These are phyloP conservation scores for Vaccinium vitisidaea DNA, from an alignment of 148 eudicot species.

Conservation along the genomic window DNA sequence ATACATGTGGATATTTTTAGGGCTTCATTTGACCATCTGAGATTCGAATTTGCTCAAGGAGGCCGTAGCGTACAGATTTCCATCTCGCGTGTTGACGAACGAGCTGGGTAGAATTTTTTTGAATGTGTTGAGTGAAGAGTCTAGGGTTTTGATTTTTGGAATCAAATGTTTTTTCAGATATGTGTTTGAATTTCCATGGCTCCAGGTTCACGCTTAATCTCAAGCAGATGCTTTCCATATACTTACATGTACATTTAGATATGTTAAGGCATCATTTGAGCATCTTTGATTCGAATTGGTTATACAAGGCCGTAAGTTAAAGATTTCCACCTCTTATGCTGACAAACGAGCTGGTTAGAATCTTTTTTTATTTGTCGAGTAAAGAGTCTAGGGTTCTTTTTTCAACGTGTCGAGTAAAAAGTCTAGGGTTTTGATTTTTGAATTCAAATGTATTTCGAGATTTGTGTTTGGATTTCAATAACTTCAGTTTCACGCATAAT, in stretches of 20 bases:
- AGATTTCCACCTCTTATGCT: too few species aligned
- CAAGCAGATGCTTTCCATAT: background rate
- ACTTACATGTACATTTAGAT: too few species aligned
- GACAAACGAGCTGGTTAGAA: too few species aligned
- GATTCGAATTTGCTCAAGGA: background rate
- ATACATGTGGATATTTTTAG: background rate
- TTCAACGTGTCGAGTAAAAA: background rate
- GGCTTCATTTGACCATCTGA: background rate
- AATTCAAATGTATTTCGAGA: background rate
- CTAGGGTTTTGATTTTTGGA: background rate
- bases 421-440: background rate
- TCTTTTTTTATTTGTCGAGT: too few species aligned
- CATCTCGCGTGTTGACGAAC: background rate
- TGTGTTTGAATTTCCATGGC: background rate
- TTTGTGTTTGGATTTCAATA: background rate
- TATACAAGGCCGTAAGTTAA: too few species aligned
- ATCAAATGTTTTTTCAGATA: background rate
- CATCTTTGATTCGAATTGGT: too few species aligned
- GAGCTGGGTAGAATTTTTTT: background rate
- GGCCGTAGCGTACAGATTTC: background rate
- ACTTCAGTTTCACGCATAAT: background rate
- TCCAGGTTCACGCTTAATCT: background rate
- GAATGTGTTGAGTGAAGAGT: background rate
- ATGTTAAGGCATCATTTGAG: too few species aligned
- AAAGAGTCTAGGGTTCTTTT: background rate